Base-by-base conservation (phyloP, 345 rosid species). In the Eucalyptus curtisii region DNA sequence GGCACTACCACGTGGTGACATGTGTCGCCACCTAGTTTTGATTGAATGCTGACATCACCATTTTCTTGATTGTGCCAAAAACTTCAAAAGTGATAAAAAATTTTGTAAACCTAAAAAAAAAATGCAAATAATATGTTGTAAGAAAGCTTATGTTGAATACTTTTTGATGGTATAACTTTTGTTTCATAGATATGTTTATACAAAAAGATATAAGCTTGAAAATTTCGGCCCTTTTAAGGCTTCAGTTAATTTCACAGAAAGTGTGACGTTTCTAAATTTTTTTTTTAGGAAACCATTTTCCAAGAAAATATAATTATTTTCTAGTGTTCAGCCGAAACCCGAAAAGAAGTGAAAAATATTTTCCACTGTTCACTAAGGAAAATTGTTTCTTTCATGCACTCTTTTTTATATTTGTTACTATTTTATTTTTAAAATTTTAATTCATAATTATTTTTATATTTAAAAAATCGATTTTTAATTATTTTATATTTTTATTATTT, bases 321-420 rank as follows among this genome's bases (percentile, higher is more conserved):
- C 0, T 3, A 0, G 55, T 52, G 10, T 52, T 52, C 1, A 24
- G 10, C 1, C 9, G 4, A 52, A 52, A 19, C 55, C 4, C 0
- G 9, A 50, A 52, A 52, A 50, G 7, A 19, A 50, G 55, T 19
- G 24, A 52, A 52, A 52, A 52, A 52, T 4, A 52, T 52, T 3
- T 52, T 52, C 10, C 24, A 52, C 4, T 10, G 1, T 52, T 52
- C 55, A 52, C 55, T 19, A 52, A 19, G 55, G 55, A 52, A 52
- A 52, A 19, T 19, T 19, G 19, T 19, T 7, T 49, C 7, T 52
- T 52, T 52, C 55, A 52, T 52, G 7, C 2, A 3, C 2, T 52
- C 10, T 52, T 19, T 52, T 52, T 52, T 24, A 52, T 3, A 19
- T 52, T 19, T 52, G 22, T 19, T 52, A 4, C 3, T 52, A 52